These are phyloP conservation scores for Trichoderma lentiforme DNA, from an alignment of 2,329 filamentous ascomycete species.

Conservation along the genomic window DNA sequence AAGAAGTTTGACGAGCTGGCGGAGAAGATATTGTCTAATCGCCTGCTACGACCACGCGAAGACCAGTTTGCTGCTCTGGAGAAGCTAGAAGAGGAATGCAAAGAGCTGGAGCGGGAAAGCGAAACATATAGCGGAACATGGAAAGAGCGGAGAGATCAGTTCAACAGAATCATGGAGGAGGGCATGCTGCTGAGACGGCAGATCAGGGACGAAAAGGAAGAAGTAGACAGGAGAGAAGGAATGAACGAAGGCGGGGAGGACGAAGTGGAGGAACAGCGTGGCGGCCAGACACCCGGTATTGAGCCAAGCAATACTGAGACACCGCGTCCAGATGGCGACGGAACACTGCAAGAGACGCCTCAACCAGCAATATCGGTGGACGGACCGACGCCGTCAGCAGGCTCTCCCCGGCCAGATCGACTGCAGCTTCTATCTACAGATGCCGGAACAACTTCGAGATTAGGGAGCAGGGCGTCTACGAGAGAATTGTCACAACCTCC, in stretches of 20 bases:
- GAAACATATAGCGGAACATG: conserved; percentile 77
- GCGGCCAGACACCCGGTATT: conserved; percentile 49
- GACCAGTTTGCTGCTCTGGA: conserved; percentile 75
- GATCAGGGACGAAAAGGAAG: conserved; percentile 93
- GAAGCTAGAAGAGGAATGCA: conserved; percentile 85
- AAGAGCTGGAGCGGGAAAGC: conserved; percentile 80
- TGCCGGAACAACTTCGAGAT: conserved; percentile 23
- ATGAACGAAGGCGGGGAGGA: conserved; percentile 69
- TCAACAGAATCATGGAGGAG: conserved; percentile 84
- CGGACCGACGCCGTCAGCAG: conserved; percentile 33
- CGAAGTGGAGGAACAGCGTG: conserved; percentile 45
- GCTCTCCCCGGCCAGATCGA: conserved; percentile 31
- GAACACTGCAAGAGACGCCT: conserved; percentile 26
- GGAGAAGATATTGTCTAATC: conserved; percentile 79
- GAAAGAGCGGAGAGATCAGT: conserved; percentile 81
- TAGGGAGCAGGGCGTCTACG: conserved; percentile 30
- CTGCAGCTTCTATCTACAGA: conserved; percentile 23
- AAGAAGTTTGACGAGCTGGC: conserved; percentile 86
- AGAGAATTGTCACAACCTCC: conserved; percentile 29
- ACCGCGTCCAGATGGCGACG: conserved; percentile 45
- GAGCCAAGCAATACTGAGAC: conserved; percentile 52
- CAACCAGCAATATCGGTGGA: conserved; percentile 28
- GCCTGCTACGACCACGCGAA: conserved; percentile 74
- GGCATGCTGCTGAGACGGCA: conserved; percentile 79
- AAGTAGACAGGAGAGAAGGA: conserved; percentile 82